Base-by-base conservation (phyloP, 1,284 basidiomycete genomes). In the Apiotrichum domesticum region DNA sequence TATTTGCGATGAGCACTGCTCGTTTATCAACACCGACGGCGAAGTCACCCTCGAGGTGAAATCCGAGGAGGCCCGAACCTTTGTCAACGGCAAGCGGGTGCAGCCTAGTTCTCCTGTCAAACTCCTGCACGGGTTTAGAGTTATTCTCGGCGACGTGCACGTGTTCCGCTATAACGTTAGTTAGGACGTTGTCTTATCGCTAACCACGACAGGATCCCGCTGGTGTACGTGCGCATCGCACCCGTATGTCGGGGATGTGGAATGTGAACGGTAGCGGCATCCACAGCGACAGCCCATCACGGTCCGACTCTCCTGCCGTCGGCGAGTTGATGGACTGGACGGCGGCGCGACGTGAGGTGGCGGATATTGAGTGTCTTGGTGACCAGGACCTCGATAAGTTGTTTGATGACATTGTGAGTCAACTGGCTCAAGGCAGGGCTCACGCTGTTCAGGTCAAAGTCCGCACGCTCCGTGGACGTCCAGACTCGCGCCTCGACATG, bases 91-190 rank as follows among this genome's bases (percentile, higher is more conserved):
- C 51, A 56, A 61, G 51, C 58, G 54, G 7, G 54, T 55, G 4
- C 29, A 39, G 34, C 54, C 47, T 32, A 49, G 44, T 7, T 11
- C 49, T 55, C 66, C 66, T 61, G 52, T 77, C 64, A 68, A 67
- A 48, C 65, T 73, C 14, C 58, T 87, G 21, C 94, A 93, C 50
- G 95, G 95, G 33, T 98, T 87, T 74, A 88, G 95, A 45, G 92
- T 98, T 67, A 98, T 98, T 72, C 81, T 98, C 51, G 94, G 95
- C 54, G 94, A 98, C 67, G 87, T 94, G 63, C 96, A 98, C 77
- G 93, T 98, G 55, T 98, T 98, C 77, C 85, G 95, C 14, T 98
- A 97, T 79, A 98, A 96, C 71, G 89, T 94, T 43, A 45, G 61
- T 47, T 14, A 7, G 21, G 21, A 21, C 11, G 7, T 21, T 3